phyloP scores from a whole-genome alignment of 306 rosid species.

The Gillenia trifoliata region DNA sequence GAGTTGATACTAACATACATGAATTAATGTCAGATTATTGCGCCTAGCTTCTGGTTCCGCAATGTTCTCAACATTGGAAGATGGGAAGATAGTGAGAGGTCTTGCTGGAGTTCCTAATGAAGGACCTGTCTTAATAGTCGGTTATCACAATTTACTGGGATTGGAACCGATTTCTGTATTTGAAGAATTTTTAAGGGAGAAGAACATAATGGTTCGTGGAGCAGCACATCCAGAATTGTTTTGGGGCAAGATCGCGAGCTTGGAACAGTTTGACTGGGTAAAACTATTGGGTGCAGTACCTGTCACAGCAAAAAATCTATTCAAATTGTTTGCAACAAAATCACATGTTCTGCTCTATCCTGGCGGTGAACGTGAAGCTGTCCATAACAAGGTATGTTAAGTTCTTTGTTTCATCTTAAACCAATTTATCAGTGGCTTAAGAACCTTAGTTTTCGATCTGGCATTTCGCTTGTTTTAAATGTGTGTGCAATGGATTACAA shows the following conservation, averaged over 20 bases:
- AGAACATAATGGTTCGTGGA: constrained; percentile 61
- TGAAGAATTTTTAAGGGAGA: constrained; percentile 54
- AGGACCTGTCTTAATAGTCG: no score
- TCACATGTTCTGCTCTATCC: constrained; percentile 87
- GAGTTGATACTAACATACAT: no score
- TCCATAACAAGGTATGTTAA: constrained; percentile 68
- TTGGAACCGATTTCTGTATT: constrained; percentile 45
- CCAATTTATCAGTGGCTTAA: background rate
- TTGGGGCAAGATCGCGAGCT: background rate
- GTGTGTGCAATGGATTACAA: no score
- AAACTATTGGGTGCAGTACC: constrained; percentile 80
- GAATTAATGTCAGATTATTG: constrained; percentile 41
- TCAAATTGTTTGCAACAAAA: constrained; percentile 56
- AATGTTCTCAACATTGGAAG: constrained; percentile 75
- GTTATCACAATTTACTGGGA: no score
- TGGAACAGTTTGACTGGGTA: constrained; percentile 37
- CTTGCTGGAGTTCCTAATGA: no score
- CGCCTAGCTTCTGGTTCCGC: constrained; percentile 49
- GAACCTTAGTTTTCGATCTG: no score
- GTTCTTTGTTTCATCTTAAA: background rate
- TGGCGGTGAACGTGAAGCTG: constrained; percentile 91
- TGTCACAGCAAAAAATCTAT: constrained; percentile 65
- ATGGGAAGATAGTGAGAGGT: constrained; percentile 79
- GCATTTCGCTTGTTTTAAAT: background rate
- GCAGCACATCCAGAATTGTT: constrained; percentile 72